A percentile compares a stretch with the other conserved stretches of the same genome.
phyloP scores from a whole-genome alignment of 2,329 filamentous ascomycete genomes.

The Apiospora arundinis region DNA sequence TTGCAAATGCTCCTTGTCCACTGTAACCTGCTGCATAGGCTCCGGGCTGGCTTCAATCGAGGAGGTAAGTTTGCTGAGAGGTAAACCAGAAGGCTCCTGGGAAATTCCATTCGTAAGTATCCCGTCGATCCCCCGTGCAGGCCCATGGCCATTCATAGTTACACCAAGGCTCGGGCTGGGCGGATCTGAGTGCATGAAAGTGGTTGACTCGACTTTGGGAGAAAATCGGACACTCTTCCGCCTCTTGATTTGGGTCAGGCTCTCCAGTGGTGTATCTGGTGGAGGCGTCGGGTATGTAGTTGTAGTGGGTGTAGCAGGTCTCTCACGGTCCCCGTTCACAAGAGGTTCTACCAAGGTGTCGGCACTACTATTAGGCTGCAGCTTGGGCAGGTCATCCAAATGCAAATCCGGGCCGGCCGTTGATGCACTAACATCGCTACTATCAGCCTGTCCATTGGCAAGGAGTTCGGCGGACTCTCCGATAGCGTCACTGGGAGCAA shows the following conservation, averaged over 20 bases:
- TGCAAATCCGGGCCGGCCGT: not conserved
- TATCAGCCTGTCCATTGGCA: slow-evolving; percentile 7
- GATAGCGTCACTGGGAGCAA: slow-evolving; percentile 29
- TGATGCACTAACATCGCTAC: slow-evolving; percentile 13
- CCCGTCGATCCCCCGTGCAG: slow-evolving; percentile 26
- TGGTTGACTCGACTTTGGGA: slow-evolving; percentile 68
- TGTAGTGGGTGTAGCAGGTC: not conserved
- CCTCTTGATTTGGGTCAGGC: slow-evolving; percentile 43
- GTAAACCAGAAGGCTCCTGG: slow-evolving; percentile 4
- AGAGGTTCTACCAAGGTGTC: slow-evolving; percentile 27
- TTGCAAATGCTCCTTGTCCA: slow-evolving; percentile 82
- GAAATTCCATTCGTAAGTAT: slow-evolving; percentile 26
- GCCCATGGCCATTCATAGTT: slow-evolving; percentile 32
- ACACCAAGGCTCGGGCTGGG: slow-evolving; percentile 51
- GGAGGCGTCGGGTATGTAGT: slow-evolving; percentile 24
- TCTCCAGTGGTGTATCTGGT: slow-evolving; percentile 22
- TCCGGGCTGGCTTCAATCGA: not conserved
- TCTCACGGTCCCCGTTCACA: slow-evolving; percentile 8
- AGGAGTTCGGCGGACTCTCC: slow-evolving; percentile 4
- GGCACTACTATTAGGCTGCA: slow-evolving; percentile 20
- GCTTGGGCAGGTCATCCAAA: not conserved
- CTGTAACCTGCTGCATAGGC: slow-evolving; percentile 23
- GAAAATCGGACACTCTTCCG: slow-evolving; percentile 76
- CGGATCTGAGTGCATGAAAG: slow-evolving; percentile 60
- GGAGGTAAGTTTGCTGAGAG: not conserved